Base-by-base conservation (phyloP, 1,139 yeast genomes). In the Arxiozyma heterogenica region DNA sequence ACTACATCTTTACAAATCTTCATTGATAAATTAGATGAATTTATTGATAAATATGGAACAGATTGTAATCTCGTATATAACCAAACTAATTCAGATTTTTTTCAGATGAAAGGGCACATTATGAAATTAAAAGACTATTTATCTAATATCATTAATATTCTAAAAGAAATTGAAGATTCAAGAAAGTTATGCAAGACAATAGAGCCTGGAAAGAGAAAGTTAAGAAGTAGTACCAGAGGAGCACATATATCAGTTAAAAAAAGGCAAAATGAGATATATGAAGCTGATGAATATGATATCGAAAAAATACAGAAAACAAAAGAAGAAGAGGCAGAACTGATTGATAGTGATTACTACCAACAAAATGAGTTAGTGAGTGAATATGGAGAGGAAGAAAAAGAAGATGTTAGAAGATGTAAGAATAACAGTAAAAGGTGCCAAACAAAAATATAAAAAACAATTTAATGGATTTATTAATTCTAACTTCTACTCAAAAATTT, bases 1-100 rank as follows among this genome's bases (percentile, higher is more conserved):
- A 49, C 61, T 9, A 53, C 51, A 22, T 58, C 67, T 9, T 51
- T 65, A 34, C 54, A 56, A 22, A 56, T 53, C 23, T 65, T 66
- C n/a, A 54, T 65, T 17, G 58, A 54, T 11, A 53, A 58, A 18
- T 51, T 66, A 41, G 41, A 47, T 9, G 47, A 48, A 9, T 9
- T 46, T 9, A 46, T 34, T 22, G 15, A 23, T 15, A 27, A 39
- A 17, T 41, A 12, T 23, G 25, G n/a, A 39, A 17, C 22, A n/a
- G 44, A 38, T 22, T n/a, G 34, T 12, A 18, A 41, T 1, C 11
- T 27, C 15, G 9, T 34, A 22, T 21, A 42, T 41, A 15, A 20
- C 22, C 18, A 47, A 12, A 17, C 25, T n/a, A 12, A 30, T 9
- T 15, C 25, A 22, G 47, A 43, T 47, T 38, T 11, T 38, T 4